Evolutionary conservation across 179 eudicot genomes (phyloP).

Genomic region (Beta corolliflora): DNA sequence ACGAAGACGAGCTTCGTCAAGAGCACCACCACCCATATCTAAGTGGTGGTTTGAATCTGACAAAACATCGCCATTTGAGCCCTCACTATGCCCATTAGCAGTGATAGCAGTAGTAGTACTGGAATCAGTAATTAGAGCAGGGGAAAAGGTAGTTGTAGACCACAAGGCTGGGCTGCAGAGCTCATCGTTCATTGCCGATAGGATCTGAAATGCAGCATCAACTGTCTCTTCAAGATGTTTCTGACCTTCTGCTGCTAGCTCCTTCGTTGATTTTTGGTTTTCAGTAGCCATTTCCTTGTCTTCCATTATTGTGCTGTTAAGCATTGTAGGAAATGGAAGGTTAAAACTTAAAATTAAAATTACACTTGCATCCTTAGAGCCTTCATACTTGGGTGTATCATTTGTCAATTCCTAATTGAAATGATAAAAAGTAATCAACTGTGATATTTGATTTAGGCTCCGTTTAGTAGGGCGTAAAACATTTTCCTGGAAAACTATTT

Average conservation of each 20-base stretch:
- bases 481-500: no score
- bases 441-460: no score
- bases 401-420: no score
- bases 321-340: background rate
- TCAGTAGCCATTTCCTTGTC: conserved; percentile 30
- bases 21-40: conserved; percentile 84
- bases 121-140: conserved; percentile 18
- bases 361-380: no score
- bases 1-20: conserved; percentile 73
- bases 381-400: no score
- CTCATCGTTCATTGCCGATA: conserved; percentile 92
- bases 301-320: conserved; percentile 41
- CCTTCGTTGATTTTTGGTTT: conserved; percentile 48
- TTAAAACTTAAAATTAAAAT: no score
- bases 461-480: no score
- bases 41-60: conserved; percentile 45
- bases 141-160: conserved; percentile 45
- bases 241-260: conserved; percentile 75
- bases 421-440: no score
- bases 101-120: conserved; percentile 12
- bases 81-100: conserved; percentile 24
- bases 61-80: conserved; percentile 31
- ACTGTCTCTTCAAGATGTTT: conserved; percentile 81
- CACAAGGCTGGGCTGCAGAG: conserved; percentile 83
- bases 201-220: conserved; percentile 71